A percentile compares a stretch with the other conserved stretches of the same genome.
Conservation (phyloP, 2,329 filamentous ascomycete genomes). For the Thielaviopsis populi region DNA sequence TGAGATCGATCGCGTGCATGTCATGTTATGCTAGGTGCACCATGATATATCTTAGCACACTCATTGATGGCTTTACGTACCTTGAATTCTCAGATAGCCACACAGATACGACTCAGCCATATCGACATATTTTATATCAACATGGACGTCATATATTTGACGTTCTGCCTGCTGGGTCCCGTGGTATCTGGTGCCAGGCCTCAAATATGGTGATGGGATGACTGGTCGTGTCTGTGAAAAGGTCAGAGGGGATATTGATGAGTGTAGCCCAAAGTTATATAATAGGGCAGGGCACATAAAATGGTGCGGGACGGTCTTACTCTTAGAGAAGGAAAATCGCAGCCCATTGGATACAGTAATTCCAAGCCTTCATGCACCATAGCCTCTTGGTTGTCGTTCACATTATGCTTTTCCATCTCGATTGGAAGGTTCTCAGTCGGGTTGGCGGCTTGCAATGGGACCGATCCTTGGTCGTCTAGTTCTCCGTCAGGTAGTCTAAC, state of each 20-base stretch:
- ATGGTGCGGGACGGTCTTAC: neutral
- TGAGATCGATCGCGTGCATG: neutral
- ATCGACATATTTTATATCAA: slow-evolving; percentile 93
- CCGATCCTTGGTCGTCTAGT: neutral
- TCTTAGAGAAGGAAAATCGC: neutral
- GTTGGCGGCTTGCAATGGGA: neutral
- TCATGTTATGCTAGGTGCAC: neutral
- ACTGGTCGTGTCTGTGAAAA: slow-evolving; percentile 29
- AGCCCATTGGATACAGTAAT: neutral
- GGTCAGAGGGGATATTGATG: neutral
- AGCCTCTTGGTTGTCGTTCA: neutral
- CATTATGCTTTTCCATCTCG: neutral
- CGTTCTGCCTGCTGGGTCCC: slow-evolving; percentile 89
- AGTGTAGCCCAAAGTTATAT: neutral
- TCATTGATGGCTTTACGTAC: slow-evolving; percentile 31
- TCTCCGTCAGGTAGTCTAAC: neutral
- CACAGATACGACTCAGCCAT: slow-evolving; percentile 88
- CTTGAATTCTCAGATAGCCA: slow-evolving; percentile 90
- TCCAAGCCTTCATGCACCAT: neutral
- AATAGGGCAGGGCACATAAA: neutral
- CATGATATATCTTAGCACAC: neutral
- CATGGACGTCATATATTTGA: slow-evolving; percentile 87
- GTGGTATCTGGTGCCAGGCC: slow-evolving; percentile 72
- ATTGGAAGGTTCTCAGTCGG: neutral
- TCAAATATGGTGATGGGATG: slow-evolving; percentile 72